Evolutionary conservation across 176 grass and related monocot species (phyloP).

Genomic region (Musa itinerans): DNA sequence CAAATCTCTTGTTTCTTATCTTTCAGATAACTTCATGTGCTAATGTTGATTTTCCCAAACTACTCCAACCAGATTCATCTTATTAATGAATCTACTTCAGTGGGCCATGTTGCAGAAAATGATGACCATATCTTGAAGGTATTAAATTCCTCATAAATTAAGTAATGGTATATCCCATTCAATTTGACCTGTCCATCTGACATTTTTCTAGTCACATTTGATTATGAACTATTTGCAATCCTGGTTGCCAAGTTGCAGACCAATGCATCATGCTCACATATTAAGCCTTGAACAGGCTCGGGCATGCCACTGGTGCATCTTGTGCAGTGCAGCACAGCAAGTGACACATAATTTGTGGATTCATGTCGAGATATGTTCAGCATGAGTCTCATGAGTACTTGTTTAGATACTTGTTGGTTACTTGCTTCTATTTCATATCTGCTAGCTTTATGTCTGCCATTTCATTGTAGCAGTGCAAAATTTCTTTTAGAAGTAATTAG

Average conservation of each 20-base stretch:
- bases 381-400: too few relatives aligned
- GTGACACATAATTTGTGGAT: too few relatives aligned
- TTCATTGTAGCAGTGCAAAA: background rate
- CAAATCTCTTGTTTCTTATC: constrained; percentile 19
- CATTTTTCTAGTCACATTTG: background rate
- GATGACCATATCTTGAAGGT: constrained; percentile 53
- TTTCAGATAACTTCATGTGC: background rate
- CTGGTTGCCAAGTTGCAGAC: too few relatives aligned
- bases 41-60: constrained; percentile 24
- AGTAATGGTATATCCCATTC: background rate
- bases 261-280: too few relatives aligned
- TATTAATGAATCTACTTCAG: constrained; percentile 24
- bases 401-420: too few relatives aligned
- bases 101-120: constrained; percentile 37
- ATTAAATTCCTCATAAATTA: constrained; percentile 9
- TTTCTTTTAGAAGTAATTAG: background rate
- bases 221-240: too few relatives aligned
- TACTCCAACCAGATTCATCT: constrained; percentile 46
- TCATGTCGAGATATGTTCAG: too few relatives aligned
- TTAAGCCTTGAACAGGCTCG: too few relatives aligned
- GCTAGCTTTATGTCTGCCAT: background rate
- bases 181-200: background rate
- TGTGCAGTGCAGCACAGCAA: background rate
- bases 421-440: too few relatives aligned
- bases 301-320: background rate